Percentiles rank a stretch among this genome's conserved stretches.
phyloP scores from a whole-genome alignment of 176 grass and related monocot genomes.

The Carex kokanica region DNA sequence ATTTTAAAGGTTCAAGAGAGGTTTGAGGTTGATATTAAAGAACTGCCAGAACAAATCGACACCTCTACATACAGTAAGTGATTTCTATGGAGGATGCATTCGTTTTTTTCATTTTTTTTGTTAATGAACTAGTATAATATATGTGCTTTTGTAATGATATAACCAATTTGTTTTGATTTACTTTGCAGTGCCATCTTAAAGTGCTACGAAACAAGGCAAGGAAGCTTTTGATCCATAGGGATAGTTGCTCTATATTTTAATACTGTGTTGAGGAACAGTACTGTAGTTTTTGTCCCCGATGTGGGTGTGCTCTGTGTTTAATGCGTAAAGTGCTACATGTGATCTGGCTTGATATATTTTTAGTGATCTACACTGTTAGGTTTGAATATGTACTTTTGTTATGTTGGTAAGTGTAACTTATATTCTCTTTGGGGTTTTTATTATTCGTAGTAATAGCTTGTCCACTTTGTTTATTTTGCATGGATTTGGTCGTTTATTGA shows the following conservation, averaged over 20 bases:
- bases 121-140: neutral
- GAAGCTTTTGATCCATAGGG: neutral
- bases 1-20: slow-evolving; percentile 83
- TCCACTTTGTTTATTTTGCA: neutral
- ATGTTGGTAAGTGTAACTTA: slow-evolving; percentile 21
- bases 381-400: neutral
- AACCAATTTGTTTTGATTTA: neutral
- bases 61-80: slow-evolving; percentile 98
- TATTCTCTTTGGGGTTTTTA: neutral
- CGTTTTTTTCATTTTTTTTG: neutral
- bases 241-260: neutral
- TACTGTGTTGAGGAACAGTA: neutral
- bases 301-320: neutral
- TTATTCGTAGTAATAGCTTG: neutral
- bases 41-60: slow-evolving; percentile 94
- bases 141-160: neutral
- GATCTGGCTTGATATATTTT: slow-evolving; percentile 8
- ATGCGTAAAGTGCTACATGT: neutral
- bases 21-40: slow-evolving; percentile 98
- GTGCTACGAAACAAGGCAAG: neutral
- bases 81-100: neutral
- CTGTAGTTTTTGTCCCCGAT: neutral
- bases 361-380: neutral
- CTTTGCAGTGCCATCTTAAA: slow-evolving; percentile 31
- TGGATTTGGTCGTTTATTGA: neutral